Evolutionary conservation across 805 yeast genomes (phyloP).

Genomic region (Vanderwaltozyma polyspora): DNA sequence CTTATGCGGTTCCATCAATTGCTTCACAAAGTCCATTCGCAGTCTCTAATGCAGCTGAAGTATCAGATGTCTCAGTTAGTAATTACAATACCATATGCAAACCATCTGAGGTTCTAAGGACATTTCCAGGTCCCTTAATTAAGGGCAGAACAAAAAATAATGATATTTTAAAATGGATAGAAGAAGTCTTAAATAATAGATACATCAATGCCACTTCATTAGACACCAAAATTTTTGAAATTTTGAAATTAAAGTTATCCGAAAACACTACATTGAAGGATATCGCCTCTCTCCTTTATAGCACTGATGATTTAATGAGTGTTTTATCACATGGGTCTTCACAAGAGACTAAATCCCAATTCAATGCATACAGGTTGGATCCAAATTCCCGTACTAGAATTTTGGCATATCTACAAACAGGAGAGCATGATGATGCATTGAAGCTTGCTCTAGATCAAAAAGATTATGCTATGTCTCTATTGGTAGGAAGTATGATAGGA

Average conservation of each 20-base stretch:
- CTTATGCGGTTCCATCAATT: slow-evolving; percentile 34
- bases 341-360: slow-evolving; percentile 5
- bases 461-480: slow-evolving; percentile 69
- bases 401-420: slow-evolving; percentile 39
- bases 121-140: slow-evolving; percentile 43
- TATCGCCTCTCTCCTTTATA: slow-evolving; percentile 24
- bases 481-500: slow-evolving; percentile 58
- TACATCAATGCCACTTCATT: slow-evolving; percentile 12
- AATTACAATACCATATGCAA: slow-evolving; percentile 26
- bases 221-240: slow-evolving; percentile 15
- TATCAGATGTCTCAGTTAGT: slow-evolving; percentile 28
- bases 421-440: slow-evolving; percentile 58
- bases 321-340: background rate
- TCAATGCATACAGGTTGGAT: slow-evolving; percentile 35
- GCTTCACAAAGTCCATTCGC: slow-evolving; percentile 9
- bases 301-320: slow-evolving; percentile 15
- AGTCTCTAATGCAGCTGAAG: slow-evolving; percentile 3
- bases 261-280: slow-evolving; percentile 24
- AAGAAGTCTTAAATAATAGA: slow-evolving; percentile 24
- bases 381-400: slow-evolving; percentile 20
- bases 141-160: slow-evolving; percentile 45
- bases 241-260: slow-evolving; percentile 18
- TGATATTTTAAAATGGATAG: slow-evolving; percentile 63
- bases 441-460: slow-evolving; percentile 46
- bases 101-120: slow-evolving; percentile 23